These are phyloP conservation scores for Talaromyces sp. DNA, from an alignment of 2,329 filamentous ascomycete genomes.

Conservation along the genomic window DNA sequence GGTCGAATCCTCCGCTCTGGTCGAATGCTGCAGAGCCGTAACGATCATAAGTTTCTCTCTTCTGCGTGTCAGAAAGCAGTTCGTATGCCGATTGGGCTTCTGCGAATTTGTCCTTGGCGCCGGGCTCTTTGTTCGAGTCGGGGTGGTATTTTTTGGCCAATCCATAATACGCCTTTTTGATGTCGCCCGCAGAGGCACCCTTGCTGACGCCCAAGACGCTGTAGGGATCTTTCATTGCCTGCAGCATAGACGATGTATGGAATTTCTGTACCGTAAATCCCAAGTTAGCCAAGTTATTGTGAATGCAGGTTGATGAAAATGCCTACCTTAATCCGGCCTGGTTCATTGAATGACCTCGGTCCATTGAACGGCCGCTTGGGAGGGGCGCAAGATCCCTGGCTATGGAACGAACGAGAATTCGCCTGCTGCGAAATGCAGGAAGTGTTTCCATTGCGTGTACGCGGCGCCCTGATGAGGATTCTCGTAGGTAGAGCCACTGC, in stretches of 20 bases:
- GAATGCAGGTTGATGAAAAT: not conserved
- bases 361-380: conserved; percentile 24
- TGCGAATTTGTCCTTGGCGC: conserved; percentile 90
- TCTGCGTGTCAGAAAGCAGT: conserved; percentile 84
- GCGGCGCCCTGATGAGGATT: conserved; percentile 35
- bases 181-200: conserved; percentile 73
- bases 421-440: conserved; percentile 29
- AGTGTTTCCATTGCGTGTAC: conserved; percentile 22
- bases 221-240: conserved; percentile 79
- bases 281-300: not conserved
- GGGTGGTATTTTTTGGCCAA: conserved; percentile 97
- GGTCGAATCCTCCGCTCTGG: conserved; percentile 69
- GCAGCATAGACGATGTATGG: conserved; percentile 50
- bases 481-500: conserved; percentile 38
- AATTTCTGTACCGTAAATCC: conserved; percentile 30
- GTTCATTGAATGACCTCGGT: conserved; percentile 20
- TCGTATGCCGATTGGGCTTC: conserved; percentile 95
- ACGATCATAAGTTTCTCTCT: conserved; percentile 86
- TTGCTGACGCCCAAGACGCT: conserved; percentile 78
- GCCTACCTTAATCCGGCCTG: conserved; percentile 21
- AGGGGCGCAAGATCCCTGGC: conserved; percentile 17
- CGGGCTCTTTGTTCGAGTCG: conserved; percentile 92
- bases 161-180: conserved; percentile 98
- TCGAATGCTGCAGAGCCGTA: conserved; percentile 77
- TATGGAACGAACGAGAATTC: conserved; percentile 34